Evolutionary conservation across 495 filamentous ascomycete genomes (phyloP).

Genomic region (Penicillium maclennaniae): DNA sequence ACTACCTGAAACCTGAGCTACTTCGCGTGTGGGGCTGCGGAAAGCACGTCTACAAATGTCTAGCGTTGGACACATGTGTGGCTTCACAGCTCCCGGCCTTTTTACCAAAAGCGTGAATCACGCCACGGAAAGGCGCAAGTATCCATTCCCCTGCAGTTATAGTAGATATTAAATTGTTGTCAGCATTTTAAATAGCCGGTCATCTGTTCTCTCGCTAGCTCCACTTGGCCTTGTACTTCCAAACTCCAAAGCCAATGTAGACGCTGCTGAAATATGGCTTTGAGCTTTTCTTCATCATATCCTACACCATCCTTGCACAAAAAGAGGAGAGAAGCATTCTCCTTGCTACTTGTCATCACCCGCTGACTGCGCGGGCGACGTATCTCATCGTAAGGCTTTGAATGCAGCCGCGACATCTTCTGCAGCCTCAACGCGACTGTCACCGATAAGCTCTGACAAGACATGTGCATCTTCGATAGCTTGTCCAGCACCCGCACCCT

Average conservation of each 20-base stretch:
- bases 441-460: slow-evolving; percentile 52
- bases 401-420: slow-evolving; percentile 47
- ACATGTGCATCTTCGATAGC: slow-evolving; percentile 66
- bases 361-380: slow-evolving; percentile 51
- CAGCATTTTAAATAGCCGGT: not conserved
- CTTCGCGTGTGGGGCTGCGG: not conserved
- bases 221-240: slow-evolving; percentile 30
- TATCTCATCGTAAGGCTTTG: slow-evolving; percentile 56
- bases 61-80: not conserved
- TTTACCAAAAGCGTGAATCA: not conserved
- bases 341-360: slow-evolving; percentile 48
- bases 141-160: not conserved
- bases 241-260: slow-evolving; percentile 52
- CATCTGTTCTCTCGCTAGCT: slow-evolving; percentile 23
- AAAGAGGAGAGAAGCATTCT: slow-evolving; percentile 39
- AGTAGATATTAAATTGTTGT: too few species aligned
- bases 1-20: not conserved
- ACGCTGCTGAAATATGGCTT: slow-evolving; percentile 35
- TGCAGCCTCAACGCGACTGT: slow-evolving; percentile 19
- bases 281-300: slow-evolving; percentile 42
- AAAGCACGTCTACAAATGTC: not conserved
- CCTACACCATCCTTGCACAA: slow-evolving; percentile 40
- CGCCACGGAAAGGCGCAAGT: not conserved
- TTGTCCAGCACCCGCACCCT: slow-evolving; percentile 65
- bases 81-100: not conserved